Evolutionary conservation across 2,329 filamentous ascomycete genomes (phyloP).

Genomic region (Sporothrix dimorphospora): DNA sequence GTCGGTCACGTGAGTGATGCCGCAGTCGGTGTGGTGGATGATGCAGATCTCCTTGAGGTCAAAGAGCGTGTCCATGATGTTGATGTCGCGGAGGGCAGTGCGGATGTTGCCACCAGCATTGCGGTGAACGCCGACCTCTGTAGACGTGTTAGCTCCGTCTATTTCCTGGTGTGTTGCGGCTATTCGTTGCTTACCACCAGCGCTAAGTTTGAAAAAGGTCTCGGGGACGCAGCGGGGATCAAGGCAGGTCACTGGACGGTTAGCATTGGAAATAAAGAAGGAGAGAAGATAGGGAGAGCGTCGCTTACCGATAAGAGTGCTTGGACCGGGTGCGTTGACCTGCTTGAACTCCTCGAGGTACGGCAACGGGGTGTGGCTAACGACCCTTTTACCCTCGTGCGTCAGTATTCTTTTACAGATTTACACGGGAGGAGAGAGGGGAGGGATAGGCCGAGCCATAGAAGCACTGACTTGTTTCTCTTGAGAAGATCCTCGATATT

Average conservation of each 20-base stretch:
- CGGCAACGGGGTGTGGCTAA: neutral
- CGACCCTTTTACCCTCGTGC: too few species aligned
- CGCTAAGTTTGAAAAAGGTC: neutral
- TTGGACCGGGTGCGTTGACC: neutral
- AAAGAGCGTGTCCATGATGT: neutral
- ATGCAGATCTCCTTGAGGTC: slow-evolving; percentile 1
- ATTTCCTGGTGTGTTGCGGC: too few species aligned
- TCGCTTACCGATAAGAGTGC: neutral
- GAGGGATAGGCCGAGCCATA: too few species aligned
- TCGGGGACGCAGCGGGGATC: slow-evolving; percentile 20
- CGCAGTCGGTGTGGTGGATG: slow-evolving; percentile 21
- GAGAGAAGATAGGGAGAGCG: too few species aligned
- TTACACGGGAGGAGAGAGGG: too few species aligned
- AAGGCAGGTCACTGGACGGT: slow-evolving; percentile 19
- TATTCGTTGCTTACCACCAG: too few species aligned
- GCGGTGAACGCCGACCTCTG: slow-evolving; percentile 8
- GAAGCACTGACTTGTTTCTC: slow-evolving; percentile 26
- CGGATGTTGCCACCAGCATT: slow-evolving; percentile 17
- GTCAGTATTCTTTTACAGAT: too few species aligned
- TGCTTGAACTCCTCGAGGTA: neutral
- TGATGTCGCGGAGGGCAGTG: neutral
- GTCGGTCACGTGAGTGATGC: neutral
- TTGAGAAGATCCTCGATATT: neutral
- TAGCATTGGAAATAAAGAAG: too few species aligned
- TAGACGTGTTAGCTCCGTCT: too few species aligned